Percentiles rank a stretch among this genome's conserved stretches.
Evolutionary conservation across 768 basidiomycete genomes (phyloP).

Genomic region (Phaeolepiota aurea): DNA sequence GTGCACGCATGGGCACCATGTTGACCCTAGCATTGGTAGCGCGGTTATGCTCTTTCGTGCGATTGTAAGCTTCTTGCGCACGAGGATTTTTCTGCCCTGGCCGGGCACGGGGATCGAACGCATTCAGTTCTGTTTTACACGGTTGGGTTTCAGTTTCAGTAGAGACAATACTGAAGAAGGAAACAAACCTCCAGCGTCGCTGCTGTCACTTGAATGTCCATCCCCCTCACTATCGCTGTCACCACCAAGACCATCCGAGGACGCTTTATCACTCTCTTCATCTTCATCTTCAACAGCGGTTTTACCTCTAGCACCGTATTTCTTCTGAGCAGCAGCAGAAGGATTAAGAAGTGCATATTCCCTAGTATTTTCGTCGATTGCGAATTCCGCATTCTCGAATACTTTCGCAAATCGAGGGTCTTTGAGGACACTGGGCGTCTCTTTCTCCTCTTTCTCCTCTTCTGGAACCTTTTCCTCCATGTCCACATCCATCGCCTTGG

Average conservation of each 20-base stretch:
- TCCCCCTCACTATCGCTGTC: constrained; percentile 30
- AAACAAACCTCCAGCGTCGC: constrained; percentile 46
- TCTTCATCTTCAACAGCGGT: constrained; percentile 87
- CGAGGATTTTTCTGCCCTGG: constrained; percentile 41
- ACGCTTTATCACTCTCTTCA: constrained; percentile 71
- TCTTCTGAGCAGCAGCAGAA: constrained; percentile 57
- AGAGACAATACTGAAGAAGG: constrained; percentile 2
- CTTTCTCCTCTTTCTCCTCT: constrained; percentile 21
- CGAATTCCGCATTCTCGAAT: constrained; percentile 87
- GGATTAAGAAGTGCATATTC: constrained; percentile 95
- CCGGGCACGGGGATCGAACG: constrained; percentile 40
- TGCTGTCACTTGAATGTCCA: constrained; percentile 30
- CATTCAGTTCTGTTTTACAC: constrained; percentile 34
- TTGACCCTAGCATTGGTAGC: constrained; percentile 40
- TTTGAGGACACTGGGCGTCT: constrained; percentile 48
- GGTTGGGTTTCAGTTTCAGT: constrained; percentile 3
- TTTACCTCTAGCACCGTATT: constrained; percentile 34
- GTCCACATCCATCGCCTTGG: constrained; percentile 26
- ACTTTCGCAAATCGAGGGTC: constrained; percentile 88
- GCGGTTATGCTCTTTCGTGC: constrained; percentile 34
- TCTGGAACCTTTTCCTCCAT: constrained; percentile 23
- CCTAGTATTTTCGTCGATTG: constrained; percentile 80
- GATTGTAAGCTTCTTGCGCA: constrained; percentile 34
- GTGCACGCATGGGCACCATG: constrained; percentile 57
- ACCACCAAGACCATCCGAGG: constrained; percentile 46